Evolutionary conservation across 2,329 filamentous ascomycete genomes (phyloP), one percentile per base, ranked within the genome.

Genomic region (Exophiala bonariae): DNA sequence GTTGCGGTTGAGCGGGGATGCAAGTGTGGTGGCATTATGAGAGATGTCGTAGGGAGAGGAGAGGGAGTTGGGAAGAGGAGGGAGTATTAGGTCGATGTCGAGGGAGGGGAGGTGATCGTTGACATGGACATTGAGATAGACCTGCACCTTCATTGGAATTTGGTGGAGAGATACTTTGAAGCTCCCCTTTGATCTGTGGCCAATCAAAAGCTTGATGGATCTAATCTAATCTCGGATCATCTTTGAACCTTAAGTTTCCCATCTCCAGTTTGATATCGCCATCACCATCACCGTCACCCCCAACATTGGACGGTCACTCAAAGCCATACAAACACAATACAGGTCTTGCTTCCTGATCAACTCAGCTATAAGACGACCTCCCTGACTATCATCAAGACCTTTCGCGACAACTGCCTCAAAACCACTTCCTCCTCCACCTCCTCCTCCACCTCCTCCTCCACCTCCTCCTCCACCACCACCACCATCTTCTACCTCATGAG

Each of bases 1-100:
- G 93, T 99, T 74, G 89, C 88, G 61, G 89, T 85, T 59, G 92
- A 97, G 68, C 91, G 85, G 26, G 93, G 93, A 69, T 99, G 93
- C 33, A 99, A 83, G 71, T 92, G 75, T 32, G 82, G 87, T 71
- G 60, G 56, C 57, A 59, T 61, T 23, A 52, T 47, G 17, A 31
- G 13, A n/a, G 28, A 31, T 9, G 28, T 31, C 9, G 32, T 14
- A 18, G 17, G 6, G 32, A 14, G 13, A 18, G 14, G 41, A 14
- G 41, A 23, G 42, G 22, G 14, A 19, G 50, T 18, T 6, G 6
- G 49, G 43, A 36, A 42, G 22, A 47, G 44, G 42, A 43, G 48
- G 50, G 30, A 36, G 50, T 45, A 40, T 44, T 54, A 41, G 51
- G 23, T 26, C 6, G 11, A 26, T 6, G 23, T 26, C n/a, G n/a